Evolutionary conservation across 805 yeast genomes (phyloP).

Genomic region (Zygosaccharomyces rouxii): DNA sequence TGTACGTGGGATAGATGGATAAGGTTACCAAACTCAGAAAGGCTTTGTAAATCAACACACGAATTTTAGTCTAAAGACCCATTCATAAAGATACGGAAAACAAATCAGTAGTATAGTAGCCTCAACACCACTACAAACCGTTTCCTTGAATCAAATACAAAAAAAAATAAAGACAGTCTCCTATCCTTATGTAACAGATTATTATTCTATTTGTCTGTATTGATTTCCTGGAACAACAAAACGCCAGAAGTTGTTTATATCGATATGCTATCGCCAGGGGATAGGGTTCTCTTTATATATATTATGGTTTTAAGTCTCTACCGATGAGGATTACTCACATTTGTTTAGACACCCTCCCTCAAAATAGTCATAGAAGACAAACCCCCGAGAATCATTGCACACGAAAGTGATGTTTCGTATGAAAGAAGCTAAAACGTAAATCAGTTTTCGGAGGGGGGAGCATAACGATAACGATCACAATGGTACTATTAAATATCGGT

Average conservation of each 20-base stretch:
- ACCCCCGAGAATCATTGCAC: background rate
- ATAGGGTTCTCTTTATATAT: background rate
- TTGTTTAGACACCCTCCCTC: slow-evolving; percentile 2
- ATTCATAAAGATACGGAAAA: background rate
- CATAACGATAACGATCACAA: background rate
- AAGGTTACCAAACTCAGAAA: background rate
- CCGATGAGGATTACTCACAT: slow-evolving; percentile 8
- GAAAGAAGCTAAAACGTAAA: background rate
- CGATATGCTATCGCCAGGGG: background rate
- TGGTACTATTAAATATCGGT: background rate
- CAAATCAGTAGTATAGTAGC: background rate
- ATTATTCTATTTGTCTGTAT: no score
- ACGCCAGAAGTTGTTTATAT: no score
- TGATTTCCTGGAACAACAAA: no score
- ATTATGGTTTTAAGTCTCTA: background rate
- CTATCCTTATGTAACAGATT: no score
- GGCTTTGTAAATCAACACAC: background rate
- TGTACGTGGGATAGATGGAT: background rate
- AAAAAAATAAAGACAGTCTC: background rate
- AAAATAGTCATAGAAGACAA: slow-evolving; percentile 4
- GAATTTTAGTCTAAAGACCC: background rate
- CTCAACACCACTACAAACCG: background rate
- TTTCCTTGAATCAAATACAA: background rate
- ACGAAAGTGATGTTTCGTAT: background rate
- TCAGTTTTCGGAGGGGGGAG: background rate